Evolutionary conservation across 192 early-diverging fungal genomes (phyloP).

Genomic region (Coemansia sp.): DNA sequence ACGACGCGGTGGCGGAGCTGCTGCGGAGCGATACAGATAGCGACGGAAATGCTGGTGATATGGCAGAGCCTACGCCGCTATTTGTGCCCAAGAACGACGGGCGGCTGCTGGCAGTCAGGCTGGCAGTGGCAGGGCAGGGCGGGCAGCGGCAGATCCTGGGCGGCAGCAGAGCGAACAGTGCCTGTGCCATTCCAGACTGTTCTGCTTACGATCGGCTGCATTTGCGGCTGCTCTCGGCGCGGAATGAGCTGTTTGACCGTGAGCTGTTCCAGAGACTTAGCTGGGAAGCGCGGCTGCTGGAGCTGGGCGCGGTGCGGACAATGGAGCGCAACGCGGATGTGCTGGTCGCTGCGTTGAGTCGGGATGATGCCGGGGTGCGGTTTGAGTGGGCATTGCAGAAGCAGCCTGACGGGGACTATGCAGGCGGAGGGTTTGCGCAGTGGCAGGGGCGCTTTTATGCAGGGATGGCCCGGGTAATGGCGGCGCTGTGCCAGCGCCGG

Average conservation of each 20-base stretch:
- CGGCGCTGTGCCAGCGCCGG: conserved; percentile 31
- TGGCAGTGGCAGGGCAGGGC: conserved; percentile 6
- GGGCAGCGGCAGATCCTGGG: not conserved
- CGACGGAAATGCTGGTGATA: not conserved
- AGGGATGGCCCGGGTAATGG: conserved; percentile 30
- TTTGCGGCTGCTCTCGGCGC: conserved; percentile 16
- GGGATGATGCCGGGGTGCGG: conserved; percentile 34
- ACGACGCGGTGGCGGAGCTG: conserved; percentile 39
- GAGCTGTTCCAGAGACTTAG: conserved; percentile 46
- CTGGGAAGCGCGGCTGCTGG: conserved; percentile 44
- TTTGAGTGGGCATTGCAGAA: conserved; percentile 37
- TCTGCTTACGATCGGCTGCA: conserved; percentile 27
- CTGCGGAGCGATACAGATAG: conserved; percentile 15
- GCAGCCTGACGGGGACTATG: not conserved
- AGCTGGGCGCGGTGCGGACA: conserved; percentile 39
- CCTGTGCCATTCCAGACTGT: not conserved
- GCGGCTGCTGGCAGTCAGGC: conserved; percentile 14
- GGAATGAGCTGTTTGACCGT: conserved; percentile 32
- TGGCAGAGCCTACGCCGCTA: conserved; percentile 9
- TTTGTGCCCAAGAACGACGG: conserved; percentile 16
- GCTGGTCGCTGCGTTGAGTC: conserved; percentile 28
- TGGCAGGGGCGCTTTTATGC: conserved; percentile 40
- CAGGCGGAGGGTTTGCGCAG: conserved; percentile 12
- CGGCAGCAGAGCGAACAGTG: not conserved
- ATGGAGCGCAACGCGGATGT: conserved; percentile 17